Evolutionary conservation across 1,139 yeast genomes (phyloP), one percentile per base, ranked within the genome.

Genomic region (Nadsonia commutata): DNA sequence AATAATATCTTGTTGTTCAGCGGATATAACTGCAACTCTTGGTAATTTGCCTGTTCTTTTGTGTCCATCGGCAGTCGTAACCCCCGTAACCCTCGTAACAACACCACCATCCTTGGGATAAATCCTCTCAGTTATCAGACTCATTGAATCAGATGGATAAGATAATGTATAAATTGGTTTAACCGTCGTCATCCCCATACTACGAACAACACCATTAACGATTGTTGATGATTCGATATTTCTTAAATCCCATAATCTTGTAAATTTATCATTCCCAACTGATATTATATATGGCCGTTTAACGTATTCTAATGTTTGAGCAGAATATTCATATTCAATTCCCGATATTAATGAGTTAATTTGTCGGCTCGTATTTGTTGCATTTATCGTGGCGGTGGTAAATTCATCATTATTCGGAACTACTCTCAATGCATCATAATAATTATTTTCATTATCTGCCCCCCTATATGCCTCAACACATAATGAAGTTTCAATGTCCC

Each of bases 401-500:
- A 40, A 36, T 27, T 27, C 33, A 18, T 37, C 39, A 13, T 19
- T 33, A 9, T 27, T 17, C 33, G 47, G 36, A 22, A 23, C 40
- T 2, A 31, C 48, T 17, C 36, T 21, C 18, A 37, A n/a, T 19
- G 40, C 36, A 31, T 45, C 31, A 18, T 46, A 2, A 16, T 36
- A 37, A 18, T 41, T 38, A 19, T 39, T 40, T 7, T 42, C 16
- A 38, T 41, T 40, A 36, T 40, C 45, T 36, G 38, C 44, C 16
- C 54, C 53, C 22, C 50, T 59, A 52, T 52, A 65, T 20, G 80
- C 71, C 51, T 74, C 77, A 37, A 73, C 66, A 51, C 94, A 83
- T 43, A 72, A 76, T 39, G 76, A 64, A 23, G 70, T 67, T 18
- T 84, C 78, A 9, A 84, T 65, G 55, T 83, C 93, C 94, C 95